These are phyloP conservation scores for Exophiala bonariae DNA, from an alignment of 2,329 filamentous ascomycete species.

Conservation along the genomic window DNA sequence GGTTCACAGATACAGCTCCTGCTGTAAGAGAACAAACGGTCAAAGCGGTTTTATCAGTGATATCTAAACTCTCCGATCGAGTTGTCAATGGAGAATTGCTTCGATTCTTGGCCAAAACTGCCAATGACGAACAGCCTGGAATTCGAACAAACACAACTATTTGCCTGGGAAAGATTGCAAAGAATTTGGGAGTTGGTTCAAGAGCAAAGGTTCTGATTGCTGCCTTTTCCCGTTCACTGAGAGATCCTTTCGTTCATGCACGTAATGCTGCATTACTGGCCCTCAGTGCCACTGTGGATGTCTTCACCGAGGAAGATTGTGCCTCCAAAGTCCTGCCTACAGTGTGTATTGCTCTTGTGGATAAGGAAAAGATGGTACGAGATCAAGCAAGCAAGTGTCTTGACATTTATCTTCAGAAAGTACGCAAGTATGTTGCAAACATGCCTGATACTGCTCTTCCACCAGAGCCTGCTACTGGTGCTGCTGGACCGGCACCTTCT, in stretches of 20 bases:
- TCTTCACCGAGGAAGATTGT: constrained; percentile 87
- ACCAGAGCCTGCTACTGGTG: constrained; percentile 56
- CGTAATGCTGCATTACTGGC: constrained; percentile 87
- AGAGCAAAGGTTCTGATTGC: constrained; percentile 89
- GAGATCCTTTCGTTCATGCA: constrained; percentile 93
- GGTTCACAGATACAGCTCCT: constrained; percentile 88
- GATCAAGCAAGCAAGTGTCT: constrained; percentile 89
- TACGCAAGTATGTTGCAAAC: constrained; percentile 72
- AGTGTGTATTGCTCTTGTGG: constrained; percentile 80
- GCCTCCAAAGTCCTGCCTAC: constrained; percentile 79
- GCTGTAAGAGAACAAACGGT: constrained; percentile 93
- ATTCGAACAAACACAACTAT: constrained; percentile 99
- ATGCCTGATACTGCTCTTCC: constrained; percentile 82
- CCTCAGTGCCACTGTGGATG: constrained; percentile 77
- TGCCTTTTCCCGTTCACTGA: constrained; percentile 82
- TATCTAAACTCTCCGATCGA: constrained; percentile 86
- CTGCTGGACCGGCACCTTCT: constrained; percentile 39
- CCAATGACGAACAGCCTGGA: constrained; percentile 95
- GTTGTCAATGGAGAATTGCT: constrained; percentile 92
- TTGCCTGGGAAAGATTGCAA: constrained; percentile 92
- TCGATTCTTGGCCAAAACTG: constrained; percentile 87
- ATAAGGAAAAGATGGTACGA: constrained; percentile 92
- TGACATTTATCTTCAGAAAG: constrained; percentile 78
- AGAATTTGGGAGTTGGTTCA: constrained; percentile 73
- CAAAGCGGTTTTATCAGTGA: constrained; percentile 85